Evolutionary conservation across 192 early-diverging fungal species (phyloP).

Genomic region (Diversispora epigaea): DNA sequence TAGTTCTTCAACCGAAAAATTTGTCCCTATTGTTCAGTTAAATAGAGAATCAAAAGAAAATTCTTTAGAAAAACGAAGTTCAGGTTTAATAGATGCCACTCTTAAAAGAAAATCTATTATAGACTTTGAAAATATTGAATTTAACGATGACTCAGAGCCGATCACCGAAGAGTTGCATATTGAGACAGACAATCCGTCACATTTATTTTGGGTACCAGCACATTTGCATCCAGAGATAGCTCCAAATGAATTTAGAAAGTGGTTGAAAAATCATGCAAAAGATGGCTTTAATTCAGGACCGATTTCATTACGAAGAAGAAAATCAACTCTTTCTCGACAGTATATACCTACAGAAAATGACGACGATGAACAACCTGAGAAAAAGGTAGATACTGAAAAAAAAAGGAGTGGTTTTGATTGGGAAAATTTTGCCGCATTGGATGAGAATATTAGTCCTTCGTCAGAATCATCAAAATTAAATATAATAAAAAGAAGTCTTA

Average conservation of each 20-base stretch:
- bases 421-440: background rate
- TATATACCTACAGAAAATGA: constrained; percentile 43
- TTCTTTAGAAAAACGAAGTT: background rate
- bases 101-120: constrained; percentile 28
- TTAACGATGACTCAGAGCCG: background rate
- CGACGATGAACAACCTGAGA: background rate
- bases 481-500: constrained; percentile 23
- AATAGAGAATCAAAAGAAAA: background rate
- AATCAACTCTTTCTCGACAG: constrained; percentile 42
- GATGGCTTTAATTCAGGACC: constrained; percentile 33
- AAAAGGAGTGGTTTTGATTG: constrained; percentile 4
- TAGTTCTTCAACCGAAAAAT: background rate
- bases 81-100: constrained; percentile 4
- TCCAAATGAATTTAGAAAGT: constrained; percentile 47
- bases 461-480: constrained; percentile 27
- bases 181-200: constrained; percentile 44
- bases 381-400: background rate
- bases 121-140: constrained; percentile 2
- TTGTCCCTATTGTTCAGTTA: background rate
- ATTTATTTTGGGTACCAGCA: constrained; percentile 49
- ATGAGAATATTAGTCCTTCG: constrained; percentile 5
- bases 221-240: constrained; percentile 51
- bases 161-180: constrained; percentile 40
- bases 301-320: constrained; percentile 37
- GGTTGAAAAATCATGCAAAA: constrained; percentile 43